phyloP scores from a whole-genome alignment of 768 basidiomycete species.

The Naganishia vaughanmartiniae region DNA sequence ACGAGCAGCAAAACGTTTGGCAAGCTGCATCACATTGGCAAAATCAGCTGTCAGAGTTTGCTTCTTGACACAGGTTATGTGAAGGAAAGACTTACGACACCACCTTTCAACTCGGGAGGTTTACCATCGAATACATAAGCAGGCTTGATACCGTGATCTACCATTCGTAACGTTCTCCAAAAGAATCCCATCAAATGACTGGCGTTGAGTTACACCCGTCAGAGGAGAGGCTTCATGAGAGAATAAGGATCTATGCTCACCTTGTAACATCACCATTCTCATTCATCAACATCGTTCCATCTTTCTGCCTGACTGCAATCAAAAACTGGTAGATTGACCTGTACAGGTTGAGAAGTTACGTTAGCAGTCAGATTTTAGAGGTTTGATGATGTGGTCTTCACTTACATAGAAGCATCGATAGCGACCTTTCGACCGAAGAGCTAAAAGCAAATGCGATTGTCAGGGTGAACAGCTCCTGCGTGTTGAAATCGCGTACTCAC shows the following conservation, averaged over 20 bases:
- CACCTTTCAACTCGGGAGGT: conserved; percentile 94
- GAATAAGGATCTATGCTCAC: conserved; percentile 41
- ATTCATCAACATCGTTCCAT: conserved; percentile 94
- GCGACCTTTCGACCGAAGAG: conserved; percentile 98
- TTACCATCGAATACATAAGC: conserved; percentile 98
- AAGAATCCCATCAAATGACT: conserved; percentile 98
- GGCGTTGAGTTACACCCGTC: not conserved
- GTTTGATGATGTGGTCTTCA: conserved; percentile 29
- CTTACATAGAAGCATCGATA: conserved; percentile 72
- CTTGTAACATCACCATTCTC: conserved; percentile 96
- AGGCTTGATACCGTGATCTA: conserved; percentile 97
- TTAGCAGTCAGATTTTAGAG: conserved; percentile 42
- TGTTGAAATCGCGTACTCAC: conserved; percentile 31
- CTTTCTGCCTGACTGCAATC: conserved; percentile 92
- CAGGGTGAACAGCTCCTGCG: not conserved
- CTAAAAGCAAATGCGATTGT: not conserved
- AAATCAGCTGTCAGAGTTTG: not conserved
- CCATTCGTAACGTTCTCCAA: conserved; percentile 94
- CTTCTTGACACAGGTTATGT: not conserved
- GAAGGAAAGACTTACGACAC: conserved; percentile 69
- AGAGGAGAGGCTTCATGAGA: not conserved
- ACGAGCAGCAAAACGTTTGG: conserved; percentile 85
- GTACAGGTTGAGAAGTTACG: conserved; percentile 57
- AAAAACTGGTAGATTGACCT: conserved; percentile 68
- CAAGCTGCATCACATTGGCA: conserved; percentile 61